Percentiles rank a stretch among this genome's conserved stretches.
Conservation (phyloP, 164 flowering plant species). For the Chimonanthus salicifolius region DNA sequence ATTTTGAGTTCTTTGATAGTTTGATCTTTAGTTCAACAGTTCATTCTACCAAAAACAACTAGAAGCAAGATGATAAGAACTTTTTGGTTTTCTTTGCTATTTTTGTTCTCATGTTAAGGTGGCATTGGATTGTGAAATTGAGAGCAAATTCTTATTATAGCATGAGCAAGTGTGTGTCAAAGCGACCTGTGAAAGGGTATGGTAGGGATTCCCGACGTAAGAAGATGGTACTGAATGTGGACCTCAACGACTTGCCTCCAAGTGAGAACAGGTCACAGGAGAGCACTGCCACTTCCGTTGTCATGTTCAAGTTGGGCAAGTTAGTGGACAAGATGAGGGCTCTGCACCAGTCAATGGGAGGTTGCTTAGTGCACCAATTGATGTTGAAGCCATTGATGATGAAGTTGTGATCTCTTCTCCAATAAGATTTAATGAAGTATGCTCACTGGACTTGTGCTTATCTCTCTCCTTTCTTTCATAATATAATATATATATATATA, state of each 20-base stretch:
- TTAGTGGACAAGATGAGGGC: constrained; percentile 18
- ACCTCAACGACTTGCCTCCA: constrained; percentile 45
- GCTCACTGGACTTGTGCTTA: background rate
- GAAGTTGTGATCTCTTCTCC: constrained; percentile 69
- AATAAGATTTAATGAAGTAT: constrained; percentile 61
- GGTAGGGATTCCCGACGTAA: constrained; percentile 28
- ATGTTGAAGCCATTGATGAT: constrained; percentile 71
- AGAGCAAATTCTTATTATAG: background rate
- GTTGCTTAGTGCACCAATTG: constrained; percentile 31
- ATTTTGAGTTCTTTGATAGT: no score
- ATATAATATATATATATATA: no score
- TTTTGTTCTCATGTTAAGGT: background rate
- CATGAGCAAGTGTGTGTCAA: constrained; percentile 17
- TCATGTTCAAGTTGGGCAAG: constrained; percentile 13
- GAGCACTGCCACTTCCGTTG: constrained; percentile 22
- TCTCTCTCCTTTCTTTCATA: background rate
- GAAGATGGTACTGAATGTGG: constrained; percentile 36
- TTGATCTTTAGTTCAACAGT: no score
- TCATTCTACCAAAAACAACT: background rate
- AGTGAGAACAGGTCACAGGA: constrained; percentile 30
- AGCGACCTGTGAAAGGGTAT: constrained; percentile 16
- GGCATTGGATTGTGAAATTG: background rate
- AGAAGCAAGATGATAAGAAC: background rate
- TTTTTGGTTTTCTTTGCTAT: background rate
- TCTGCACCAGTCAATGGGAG: constrained; percentile 6